Evolutionary conservation across 495 filamentous ascomycete species (phyloP).

Genomic region (Aeminium ludgeri): DNA sequence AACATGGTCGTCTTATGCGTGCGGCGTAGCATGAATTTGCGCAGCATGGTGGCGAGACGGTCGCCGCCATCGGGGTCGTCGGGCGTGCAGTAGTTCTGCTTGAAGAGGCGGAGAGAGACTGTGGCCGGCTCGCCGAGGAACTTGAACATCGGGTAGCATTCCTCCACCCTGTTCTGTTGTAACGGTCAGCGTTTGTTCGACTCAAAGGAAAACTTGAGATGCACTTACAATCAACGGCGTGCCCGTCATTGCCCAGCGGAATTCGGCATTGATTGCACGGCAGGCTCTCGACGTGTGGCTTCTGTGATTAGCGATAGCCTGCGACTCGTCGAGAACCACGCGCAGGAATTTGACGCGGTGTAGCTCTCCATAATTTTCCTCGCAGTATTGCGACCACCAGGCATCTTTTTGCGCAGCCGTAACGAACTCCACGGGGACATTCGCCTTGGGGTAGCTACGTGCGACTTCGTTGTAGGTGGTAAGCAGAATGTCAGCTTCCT

Average conservation of each 20-base stretch:
- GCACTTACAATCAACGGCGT: too few relatives aligned
- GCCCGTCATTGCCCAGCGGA: conserved; percentile 44
- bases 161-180: conserved; percentile 20
- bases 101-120: conserved; percentile 29
- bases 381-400: conserved; percentile 25
- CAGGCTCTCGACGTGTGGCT: conserved; percentile 36
- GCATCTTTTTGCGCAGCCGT: conserved; percentile 19
- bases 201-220: too few relatives aligned
- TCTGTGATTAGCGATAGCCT: conserved; percentile 43
- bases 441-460: conserved; percentile 30
- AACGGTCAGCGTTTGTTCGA: conserved; percentile 15
- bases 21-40: conserved; percentile 33
- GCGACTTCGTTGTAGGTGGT: conserved; percentile 41
- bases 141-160: conserved; percentile 44
- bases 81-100: conserved; percentile 31
- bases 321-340: conserved; percentile 45
- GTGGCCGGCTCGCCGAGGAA: conserved; percentile 37
- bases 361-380: conserved; percentile 26
- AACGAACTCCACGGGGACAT: conserved; percentile 18
- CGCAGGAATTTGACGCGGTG: conserved; percentile 36
- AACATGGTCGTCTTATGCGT: conserved; percentile 38
- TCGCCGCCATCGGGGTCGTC: conserved; percentile 19
- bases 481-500: conserved; percentile 20
- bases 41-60: conserved; percentile 25
- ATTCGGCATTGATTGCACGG: conserved; percentile 31